phyloP scores from a whole-genome alignment of 257 asterid species.

The Solanum chiquidenum region DNA sequence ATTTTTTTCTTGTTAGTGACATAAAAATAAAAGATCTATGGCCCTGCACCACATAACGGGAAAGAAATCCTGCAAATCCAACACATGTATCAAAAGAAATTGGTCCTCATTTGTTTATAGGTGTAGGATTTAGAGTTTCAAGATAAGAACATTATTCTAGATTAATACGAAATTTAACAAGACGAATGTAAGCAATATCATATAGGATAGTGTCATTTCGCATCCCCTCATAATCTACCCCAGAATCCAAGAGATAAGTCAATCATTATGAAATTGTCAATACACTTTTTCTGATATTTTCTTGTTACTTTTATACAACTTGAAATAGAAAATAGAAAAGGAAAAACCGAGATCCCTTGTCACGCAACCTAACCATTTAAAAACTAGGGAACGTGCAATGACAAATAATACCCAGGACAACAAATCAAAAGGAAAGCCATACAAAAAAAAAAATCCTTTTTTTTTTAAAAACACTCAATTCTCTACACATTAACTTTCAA shows the following conservation, averaged over 20 bases:
- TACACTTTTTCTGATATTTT: too few relatives aligned
- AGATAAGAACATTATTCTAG: too few relatives aligned
- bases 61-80: neutral
- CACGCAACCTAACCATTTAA: neutral
- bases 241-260: neutral
- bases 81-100: neutral
- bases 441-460: too few relatives aligned
- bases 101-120: too few relatives aligned
- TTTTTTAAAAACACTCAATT: neutral
- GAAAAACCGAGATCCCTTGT: neutral
- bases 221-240: neutral
- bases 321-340: neutral
- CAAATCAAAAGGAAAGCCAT: too few relatives aligned
- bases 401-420: too few relatives aligned
- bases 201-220: neutral
- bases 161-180: neutral
- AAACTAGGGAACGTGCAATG: too few relatives aligned
- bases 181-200: neutral
- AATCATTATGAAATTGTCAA: neutral
- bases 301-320: neutral
- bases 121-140: too few relatives aligned
- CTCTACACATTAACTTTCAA: neutral
- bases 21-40: neutral
- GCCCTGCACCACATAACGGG: neutral
- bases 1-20: neutral